phyloP scores from a whole-genome alignment of 2,329 filamentous ascomycete species.

The Venturia nashicola region DNA sequence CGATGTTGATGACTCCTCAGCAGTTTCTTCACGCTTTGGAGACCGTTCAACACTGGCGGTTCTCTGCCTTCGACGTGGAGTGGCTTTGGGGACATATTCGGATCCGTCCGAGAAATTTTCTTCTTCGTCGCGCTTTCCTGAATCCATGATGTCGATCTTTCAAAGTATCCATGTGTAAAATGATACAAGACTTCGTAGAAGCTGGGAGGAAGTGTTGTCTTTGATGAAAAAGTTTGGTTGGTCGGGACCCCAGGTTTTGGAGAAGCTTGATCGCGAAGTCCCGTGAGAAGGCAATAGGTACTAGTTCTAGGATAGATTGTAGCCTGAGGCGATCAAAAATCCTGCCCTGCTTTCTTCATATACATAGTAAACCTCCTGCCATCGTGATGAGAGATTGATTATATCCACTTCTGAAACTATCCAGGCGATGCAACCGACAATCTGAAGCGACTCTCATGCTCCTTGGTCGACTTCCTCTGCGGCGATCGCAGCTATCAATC shows the following conservation, averaged over 20 bases:
- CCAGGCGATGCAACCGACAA: background rate
- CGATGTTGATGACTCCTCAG: background rate
- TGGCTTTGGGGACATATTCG: background rate
- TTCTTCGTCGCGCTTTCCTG: background rate
- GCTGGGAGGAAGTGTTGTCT: background rate
- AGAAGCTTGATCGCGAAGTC: background rate
- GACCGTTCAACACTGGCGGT: background rate
- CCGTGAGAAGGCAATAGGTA: background rate
- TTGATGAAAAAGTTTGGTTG: background rate
- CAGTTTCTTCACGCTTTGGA: background rate
- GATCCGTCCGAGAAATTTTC: slow-evolving; percentile 2
- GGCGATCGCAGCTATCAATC: background rate
- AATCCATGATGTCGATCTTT: background rate
- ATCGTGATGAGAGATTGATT: background rate
- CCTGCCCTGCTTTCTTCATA: background rate
- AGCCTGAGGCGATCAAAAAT: background rate
- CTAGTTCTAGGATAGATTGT: no score
- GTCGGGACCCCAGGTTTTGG: background rate
- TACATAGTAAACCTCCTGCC: no score
- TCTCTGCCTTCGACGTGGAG: background rate
- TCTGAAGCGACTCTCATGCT: slow-evolving; percentile 1
- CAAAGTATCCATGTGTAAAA: background rate
- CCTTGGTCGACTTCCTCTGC: background rate
- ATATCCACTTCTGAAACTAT: background rate
- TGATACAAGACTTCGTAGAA: background rate